Evolutionary conservation across 2,329 filamentous ascomycete genomes (phyloP), one percentile per base, ranked within the genome.

Genomic region (Alternaria sp.): DNA sequence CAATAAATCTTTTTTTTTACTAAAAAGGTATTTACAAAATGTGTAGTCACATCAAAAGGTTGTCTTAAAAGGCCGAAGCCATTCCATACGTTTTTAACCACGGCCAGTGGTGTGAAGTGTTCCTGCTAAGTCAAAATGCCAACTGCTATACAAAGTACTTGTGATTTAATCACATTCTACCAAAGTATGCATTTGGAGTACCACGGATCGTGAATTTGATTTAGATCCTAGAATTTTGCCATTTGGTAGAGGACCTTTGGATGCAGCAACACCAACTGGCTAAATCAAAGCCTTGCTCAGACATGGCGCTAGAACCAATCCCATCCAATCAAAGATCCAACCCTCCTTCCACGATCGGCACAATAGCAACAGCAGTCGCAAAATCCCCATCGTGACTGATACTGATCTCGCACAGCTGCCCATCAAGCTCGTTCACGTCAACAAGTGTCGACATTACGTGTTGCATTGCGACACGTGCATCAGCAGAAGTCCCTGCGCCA

Each of bases 301-400:
- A 37, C n/a, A 7, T 37, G n/a, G 2, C 36, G 17, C 2, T 11
- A 24, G 3, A 6, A 7, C 13, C 13, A 34, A 33, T 10, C 13
- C 8, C 21, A 48, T 26, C 13, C 13, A n/a, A 4, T 48, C 13
- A 34, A 11, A 8, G 3, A n/a, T 26, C 31, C 31, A 2, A 36
- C 11, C 11, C 40, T 41, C n/a, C 21, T 51, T 42, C 28, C 54
- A 63, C 60, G 3, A 17, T 41, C 8, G 75, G 73, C n/a, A 84
- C 86, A 33, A 92, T 63, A 63, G 88, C 90, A 1, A 89, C 82
- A 6, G 90, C 90, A 21, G 85, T 88, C 9, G 92, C 92, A 78
- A 93, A 96, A 7, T 92, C 89, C 2, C 86, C 88, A 76, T 97
- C 93, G 74, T 97, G 93, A 70, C 90, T 95, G 68, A 97, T 96